Base-by-base conservation (phyloP, 2,329 filamentous ascomycete genomes). In the Sclerotinia subarctica region DNA sequence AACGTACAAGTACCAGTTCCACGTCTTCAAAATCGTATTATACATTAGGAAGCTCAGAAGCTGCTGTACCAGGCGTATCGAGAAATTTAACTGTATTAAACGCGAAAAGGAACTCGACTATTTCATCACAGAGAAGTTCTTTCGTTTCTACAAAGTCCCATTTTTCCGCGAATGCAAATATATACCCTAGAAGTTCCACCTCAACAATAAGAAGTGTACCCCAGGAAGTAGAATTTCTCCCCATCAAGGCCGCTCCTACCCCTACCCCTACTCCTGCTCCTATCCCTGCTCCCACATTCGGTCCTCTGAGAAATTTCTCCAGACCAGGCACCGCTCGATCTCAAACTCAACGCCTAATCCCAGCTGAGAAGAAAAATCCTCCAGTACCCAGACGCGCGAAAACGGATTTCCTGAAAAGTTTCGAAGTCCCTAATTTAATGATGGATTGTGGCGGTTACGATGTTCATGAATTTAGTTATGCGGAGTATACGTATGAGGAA, bases 371-470 rank as follows among this genome's bases (percentile, higher is more conserved):
- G 5, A 35, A 21, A 3, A 63, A 63, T 26, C 13, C 47, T 0
- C 49, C 26, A 2, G 32, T 51, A n/a, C 60, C 60, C 1, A n/a
- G 49, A n/a, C 47, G 24, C 11, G 47, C 32, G 3, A 53, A 38
- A 3, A 64, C 44, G 1, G 60, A 64, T 42, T 53, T 42, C 49
- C 10, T 64, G 32, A 53, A 53, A 1, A 53, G 29, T 5, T 53
- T 64, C 1, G 60, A 38, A 1, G 32, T 53, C 17, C 46, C 60
- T 15, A 64, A 64, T 53, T 24, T 64, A 8, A 64, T 64, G 60
- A 64, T 64, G 60, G 60, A 64, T 42, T 52, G 60, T 29, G 60
- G 60, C 0, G 60, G 47, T 17, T 60, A 51, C 21, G 58, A 62
- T n/a, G 58, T 49, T 17, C 15, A 62, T 11, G 38, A 42, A 6